Evolutionary conservation across 495 filamentous ascomycete genomes (phyloP).

Genomic region (Friedmanniomyces simplex): DNA sequence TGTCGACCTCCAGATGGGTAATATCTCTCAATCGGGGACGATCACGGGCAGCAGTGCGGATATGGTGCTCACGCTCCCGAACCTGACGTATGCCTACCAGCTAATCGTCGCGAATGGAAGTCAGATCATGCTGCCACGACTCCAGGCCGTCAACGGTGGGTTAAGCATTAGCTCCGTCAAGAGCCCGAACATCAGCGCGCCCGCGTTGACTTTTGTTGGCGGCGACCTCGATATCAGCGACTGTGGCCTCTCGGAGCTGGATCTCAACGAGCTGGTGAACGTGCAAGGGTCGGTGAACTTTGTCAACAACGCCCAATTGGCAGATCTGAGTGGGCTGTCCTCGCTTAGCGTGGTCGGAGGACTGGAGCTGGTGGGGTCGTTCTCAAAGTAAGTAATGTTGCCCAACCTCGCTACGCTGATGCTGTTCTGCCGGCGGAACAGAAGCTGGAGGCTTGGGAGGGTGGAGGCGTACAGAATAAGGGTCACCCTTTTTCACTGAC

Average conservation of each 20-base stretch:
- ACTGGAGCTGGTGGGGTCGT: not conserved
- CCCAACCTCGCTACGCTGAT: too few relatives aligned
- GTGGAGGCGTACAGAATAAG: too few relatives aligned
- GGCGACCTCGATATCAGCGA: not conserved
- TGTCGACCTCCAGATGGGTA: not conserved
- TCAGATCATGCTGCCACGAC: not conserved
- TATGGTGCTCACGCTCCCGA: not conserved
- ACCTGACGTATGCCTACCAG: not conserved
- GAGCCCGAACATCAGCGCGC: not conserved
- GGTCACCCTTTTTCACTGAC: too few relatives aligned
- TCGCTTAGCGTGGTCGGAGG: not conserved
- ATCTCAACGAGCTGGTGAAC: not conserved
- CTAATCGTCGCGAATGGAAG: not conserved
- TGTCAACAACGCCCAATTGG: not conserved
- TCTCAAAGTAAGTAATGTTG: not conserved
- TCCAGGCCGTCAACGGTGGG: not conserved
- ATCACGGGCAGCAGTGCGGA: not conserved
- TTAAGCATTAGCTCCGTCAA: not conserved
- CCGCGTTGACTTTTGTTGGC: not conserved
- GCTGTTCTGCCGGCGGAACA: too few relatives aligned
- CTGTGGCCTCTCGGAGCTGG: not conserved
- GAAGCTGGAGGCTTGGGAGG: too few relatives aligned
- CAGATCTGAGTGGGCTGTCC: not conserved
- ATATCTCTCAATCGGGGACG: not conserved
- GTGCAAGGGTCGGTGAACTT: not conserved